A percentile compares a stretch with the other conserved stretches of the same genome.
Conservation (phyloP, 2,329 filamentous ascomycete species). For the Cladosporium halotolerans region DNA sequence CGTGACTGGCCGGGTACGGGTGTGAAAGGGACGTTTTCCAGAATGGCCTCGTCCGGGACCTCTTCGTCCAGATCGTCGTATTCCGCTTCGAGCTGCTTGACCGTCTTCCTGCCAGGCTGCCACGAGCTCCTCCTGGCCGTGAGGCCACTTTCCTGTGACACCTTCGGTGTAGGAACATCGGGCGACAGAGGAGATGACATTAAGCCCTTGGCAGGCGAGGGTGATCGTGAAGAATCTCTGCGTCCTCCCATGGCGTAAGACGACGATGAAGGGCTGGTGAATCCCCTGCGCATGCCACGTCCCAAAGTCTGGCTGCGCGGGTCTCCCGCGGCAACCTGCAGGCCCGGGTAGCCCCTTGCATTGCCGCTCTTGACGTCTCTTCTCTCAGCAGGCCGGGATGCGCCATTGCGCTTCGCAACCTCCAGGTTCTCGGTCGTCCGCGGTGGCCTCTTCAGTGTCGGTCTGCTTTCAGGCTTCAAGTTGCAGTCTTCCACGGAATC, state of each 20-base stretch:
- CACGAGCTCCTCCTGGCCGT: conserved; percentile 45
- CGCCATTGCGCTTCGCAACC: conserved; percentile 1
- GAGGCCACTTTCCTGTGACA: conserved; percentile 13
- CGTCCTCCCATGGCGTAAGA: conserved; percentile 17
- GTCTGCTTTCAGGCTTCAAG: conserved; percentile 28
- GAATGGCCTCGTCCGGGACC: conserved; percentile 69
- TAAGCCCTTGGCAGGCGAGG: conserved; percentile 26
- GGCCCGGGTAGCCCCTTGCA: conserved; percentile 15
- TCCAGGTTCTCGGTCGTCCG: conserved; percentile 10
- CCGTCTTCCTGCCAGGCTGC: conserved; percentile 65
- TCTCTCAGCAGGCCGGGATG: not conserved
- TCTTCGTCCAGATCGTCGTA: conserved; percentile 71
- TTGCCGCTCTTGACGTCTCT: conserved; percentile 1
- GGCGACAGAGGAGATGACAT: conserved; percentile 19
- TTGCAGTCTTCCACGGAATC: conserved; percentile 44
- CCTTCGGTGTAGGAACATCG: conserved; percentile 19
- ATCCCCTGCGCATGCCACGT: conserved; percentile 33
- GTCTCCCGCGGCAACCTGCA: conserved; percentile 36
- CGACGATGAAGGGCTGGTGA: conserved; percentile 32
- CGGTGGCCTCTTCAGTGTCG: conserved; percentile 22
- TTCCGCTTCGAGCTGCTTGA: conserved; percentile 66
- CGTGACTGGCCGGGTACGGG: conserved; percentile 40
- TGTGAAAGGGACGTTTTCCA: conserved; percentile 78
- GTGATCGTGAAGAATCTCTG: conserved; percentile 24
- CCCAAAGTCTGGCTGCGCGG: conserved; percentile 31